A percentile compares a stretch with the other conserved stretches of the same genome.
phyloP scores from a whole-genome alignment of 345 rosid species.

The Boechera stricta region DNA sequence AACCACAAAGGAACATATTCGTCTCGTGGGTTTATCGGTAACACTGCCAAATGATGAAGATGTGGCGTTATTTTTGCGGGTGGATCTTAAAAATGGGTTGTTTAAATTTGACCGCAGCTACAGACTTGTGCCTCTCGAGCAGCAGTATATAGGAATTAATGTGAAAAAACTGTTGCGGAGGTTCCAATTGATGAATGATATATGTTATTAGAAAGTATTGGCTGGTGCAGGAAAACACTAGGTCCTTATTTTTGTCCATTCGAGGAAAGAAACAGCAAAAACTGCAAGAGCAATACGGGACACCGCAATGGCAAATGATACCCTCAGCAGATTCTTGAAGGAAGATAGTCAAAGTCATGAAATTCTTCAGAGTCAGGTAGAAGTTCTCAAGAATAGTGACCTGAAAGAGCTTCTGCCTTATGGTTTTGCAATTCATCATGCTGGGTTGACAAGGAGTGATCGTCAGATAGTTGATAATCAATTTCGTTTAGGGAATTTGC shows the following conservation, averaged over 20 bases:
- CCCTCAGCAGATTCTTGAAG: constrained; percentile 75
- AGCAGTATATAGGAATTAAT: constrained; percentile 82
- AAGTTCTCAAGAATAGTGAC: constrained; percentile 72
- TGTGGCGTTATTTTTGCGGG: constrained; percentile 79
- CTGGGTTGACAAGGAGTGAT: constrained; percentile 83
- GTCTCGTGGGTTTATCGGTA: constrained; percentile 87
- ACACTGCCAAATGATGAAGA: constrained; percentile 89
- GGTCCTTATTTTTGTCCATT: constrained; percentile 92
- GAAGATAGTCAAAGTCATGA: constrained; percentile 80
- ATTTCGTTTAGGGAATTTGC: constrained; percentile 69
- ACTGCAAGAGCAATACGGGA: constrained; percentile 69
- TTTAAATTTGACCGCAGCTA: constrained; percentile 86
- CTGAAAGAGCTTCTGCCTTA: constrained; percentile 83
- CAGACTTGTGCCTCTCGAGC: constrained; percentile 87
- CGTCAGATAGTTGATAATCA: constrained; percentile 83
- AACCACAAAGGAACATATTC: constrained; percentile 80
- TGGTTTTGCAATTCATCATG: constrained; percentile 95
- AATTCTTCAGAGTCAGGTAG: constrained; percentile 68
- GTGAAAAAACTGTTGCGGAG: constrained; percentile 82
- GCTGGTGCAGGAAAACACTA: constrained; percentile 90
- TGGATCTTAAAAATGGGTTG: constrained; percentile 63
- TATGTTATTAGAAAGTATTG: constrained; percentile 85
- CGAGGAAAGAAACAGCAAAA: constrained; percentile 87
- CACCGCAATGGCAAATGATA: constrained; percentile 76
- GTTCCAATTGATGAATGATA: constrained; percentile 91